Evolutionary conservation across 352 stramenopile species (phyloP).

Genomic region (Phytophthora parvispora): DNA sequence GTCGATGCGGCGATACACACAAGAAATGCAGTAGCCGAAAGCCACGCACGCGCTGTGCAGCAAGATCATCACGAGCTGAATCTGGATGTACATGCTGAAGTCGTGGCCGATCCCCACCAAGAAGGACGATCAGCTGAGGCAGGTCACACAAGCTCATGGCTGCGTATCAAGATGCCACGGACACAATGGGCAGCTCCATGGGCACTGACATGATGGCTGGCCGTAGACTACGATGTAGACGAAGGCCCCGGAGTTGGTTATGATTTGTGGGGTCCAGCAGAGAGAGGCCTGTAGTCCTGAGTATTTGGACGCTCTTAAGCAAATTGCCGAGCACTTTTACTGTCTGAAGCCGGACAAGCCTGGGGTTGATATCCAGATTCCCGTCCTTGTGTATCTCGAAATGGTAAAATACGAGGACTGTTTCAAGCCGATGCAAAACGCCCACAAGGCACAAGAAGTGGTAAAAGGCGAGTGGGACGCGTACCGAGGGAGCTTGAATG

Average conservation of each 20-base stretch:
- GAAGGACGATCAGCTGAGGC: constrained; percentile 55
- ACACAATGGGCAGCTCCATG: no score
- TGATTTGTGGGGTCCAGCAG: neutral
- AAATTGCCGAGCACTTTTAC: neutral
- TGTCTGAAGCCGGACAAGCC: neutral
- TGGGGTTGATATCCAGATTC: constrained; percentile 1
- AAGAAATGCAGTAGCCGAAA: constrained; percentile 63
- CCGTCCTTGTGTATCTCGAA: neutral
- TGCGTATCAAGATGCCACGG: no score
- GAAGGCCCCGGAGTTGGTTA: neutral
- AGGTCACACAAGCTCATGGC: no score
- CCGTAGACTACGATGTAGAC: no score
- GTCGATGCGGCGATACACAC: constrained; percentile 43
- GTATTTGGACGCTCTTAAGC: neutral
- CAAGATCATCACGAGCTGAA: constrained; percentile 54
- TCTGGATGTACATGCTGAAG: constrained; percentile 49
- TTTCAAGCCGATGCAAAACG: neutral
- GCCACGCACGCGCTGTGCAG: constrained; percentile 49
- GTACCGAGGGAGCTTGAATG: neutral
- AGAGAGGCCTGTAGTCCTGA: neutral
- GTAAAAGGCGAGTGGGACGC: neutral
- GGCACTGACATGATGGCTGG: no score
- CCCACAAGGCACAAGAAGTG: neutral
- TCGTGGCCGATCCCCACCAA: constrained; percentile 55
- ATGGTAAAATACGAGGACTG: neutral